A percentile compares a stretch with the other conserved stretches of the same genome.
Evolutionary conservation across 345 rosid genomes (phyloP).

Genomic region (Ricinus communis): DNA sequence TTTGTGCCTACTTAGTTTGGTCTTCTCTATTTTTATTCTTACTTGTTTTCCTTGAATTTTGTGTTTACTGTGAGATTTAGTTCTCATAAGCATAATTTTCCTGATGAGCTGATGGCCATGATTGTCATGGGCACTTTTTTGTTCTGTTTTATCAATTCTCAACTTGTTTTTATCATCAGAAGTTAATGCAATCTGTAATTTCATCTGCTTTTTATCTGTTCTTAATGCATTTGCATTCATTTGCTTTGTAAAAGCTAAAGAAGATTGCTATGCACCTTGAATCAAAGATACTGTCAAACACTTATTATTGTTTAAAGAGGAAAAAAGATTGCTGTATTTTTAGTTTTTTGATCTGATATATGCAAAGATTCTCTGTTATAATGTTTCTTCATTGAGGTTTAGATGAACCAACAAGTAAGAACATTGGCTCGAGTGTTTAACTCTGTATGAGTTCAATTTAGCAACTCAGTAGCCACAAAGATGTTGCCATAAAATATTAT

Average conservation of each 20-base stretch:
- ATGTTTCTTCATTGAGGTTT: too few relatives aligned
- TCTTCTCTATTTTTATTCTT: background rate
- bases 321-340: too few relatives aligned
- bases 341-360: too few relatives aligned
- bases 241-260: background rate
- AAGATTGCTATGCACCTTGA: background rate
- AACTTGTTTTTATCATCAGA: background rate
- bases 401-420: background rate
- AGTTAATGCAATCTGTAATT: background rate
- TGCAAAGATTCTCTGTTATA: too few relatives aligned
- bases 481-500: background rate
- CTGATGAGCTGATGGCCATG: slow-evolving; percentile 4
- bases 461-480: background rate
- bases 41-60: too few relatives aligned
- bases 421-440: too few relatives aligned
- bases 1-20: too few relatives aligned
- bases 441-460: too few relatives aligned
- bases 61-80: background rate
- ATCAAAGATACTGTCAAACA: background rate
- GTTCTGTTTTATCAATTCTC: background rate
- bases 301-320: background rate
- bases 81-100: background rate
- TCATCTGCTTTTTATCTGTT: background rate
- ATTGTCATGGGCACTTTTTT: background rate
- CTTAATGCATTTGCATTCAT: background rate